Percentiles rank a stretch among this genome's conserved stretches.
phyloP scores from a whole-genome alignment of 2,329 filamentous ascomycete genomes.

The Leptoxyphium fumago region DNA sequence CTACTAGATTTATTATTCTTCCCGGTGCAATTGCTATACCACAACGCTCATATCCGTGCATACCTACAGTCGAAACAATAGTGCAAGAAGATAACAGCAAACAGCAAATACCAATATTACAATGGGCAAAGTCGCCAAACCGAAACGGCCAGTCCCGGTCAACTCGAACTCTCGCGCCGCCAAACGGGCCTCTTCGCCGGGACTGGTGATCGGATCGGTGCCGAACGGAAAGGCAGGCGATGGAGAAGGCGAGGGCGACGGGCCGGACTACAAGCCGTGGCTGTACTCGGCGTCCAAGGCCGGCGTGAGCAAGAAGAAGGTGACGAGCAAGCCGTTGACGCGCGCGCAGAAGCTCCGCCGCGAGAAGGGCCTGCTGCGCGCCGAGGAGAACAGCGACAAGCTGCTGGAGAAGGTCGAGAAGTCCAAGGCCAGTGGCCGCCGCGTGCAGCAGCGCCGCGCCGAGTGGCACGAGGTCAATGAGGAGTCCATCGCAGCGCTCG shows the following conservation, averaged over 20 bases:
- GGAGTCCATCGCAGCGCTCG: conserved; percentile 2
- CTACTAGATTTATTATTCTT: not conserved
- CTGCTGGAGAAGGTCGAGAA: conserved; percentile 41
- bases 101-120: no score
- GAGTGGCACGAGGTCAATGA: conserved; percentile 22
- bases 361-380: conserved; percentile 40
- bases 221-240: no score
- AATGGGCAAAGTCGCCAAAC: not conserved
- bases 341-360: conserved; percentile 40
- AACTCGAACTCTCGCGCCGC: not conserved
- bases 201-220: no score
- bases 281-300: conserved; percentile 54
- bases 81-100: not conserved
- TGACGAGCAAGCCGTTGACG: conserved; percentile 40
- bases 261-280: conserved; percentile 41
- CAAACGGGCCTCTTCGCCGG: not conserved
- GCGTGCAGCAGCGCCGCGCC: conserved; percentile 19
- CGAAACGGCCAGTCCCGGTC: not conserved
- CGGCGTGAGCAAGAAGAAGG: conserved; percentile 51
- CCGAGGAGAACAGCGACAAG: conserved; percentile 39
- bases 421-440: conserved; percentile 34
- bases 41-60: not conserved
- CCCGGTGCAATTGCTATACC: not conserved
- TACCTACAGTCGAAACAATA: not conserved
- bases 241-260: not conserved